Evolutionary conservation across 2,329 filamentous ascomycete species (phyloP).

Genomic region (Exserohilum rostratum): DNA sequence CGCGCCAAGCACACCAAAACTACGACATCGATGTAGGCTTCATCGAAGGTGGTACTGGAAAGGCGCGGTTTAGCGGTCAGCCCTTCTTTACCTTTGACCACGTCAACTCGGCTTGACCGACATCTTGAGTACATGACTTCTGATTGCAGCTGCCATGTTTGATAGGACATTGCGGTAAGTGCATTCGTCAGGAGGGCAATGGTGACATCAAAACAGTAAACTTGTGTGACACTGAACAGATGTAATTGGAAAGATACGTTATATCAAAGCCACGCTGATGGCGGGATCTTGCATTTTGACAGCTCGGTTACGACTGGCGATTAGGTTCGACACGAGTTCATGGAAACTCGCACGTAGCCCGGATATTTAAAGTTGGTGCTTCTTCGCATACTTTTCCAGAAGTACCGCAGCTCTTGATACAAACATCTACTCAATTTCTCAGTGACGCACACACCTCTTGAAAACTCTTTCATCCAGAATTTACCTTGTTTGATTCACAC

Average conservation of each 20-base stretch:
- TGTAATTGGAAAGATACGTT: slow-evolving; percentile 2
- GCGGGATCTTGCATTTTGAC: slow-evolving; percentile 25
- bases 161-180: slow-evolving; percentile 4
- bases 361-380: slow-evolving; percentile 5
- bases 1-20: background rate
- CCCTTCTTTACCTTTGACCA: slow-evolving; percentile 2
- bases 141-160: background rate
- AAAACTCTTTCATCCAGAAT: background rate
- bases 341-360: background rate
- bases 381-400: background rate
- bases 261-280: slow-evolving; percentile 23
- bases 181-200: slow-evolving; percentile 9
- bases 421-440: background rate
- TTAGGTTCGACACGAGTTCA: slow-evolving; percentile 1
- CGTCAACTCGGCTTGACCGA: slow-evolving; percentile 17
- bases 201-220: slow-evolving; percentile 2
- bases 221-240: slow-evolving; percentile 9
- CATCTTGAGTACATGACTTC: slow-evolving; percentile 1
- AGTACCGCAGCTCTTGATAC: background rate
- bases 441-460: background rate
- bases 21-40: slow-evolving; percentile 3
- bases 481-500: background rate
- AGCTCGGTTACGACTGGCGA: slow-evolving; percentile 16
- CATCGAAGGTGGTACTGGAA: slow-evolving; percentile 10
- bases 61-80: slow-evolving; percentile 12